Percentiles rank a stretch among this genome's conserved stretches.
Evolutionary conservation across 768 basidiomycete genomes (phyloP).

Genomic region (Boletus rubropictus): DNA sequence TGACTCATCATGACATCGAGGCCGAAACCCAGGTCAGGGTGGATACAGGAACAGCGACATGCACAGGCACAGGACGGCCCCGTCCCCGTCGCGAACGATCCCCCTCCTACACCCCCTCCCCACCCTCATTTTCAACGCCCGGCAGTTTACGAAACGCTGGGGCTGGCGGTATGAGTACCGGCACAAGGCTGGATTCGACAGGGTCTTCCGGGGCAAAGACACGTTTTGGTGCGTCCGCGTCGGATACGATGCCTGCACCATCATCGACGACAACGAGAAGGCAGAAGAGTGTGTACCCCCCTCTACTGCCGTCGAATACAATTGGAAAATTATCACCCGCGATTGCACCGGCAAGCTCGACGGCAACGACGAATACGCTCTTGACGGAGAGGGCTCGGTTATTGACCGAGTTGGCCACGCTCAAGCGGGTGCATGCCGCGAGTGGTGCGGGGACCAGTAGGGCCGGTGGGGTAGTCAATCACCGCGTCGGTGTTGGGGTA

Average conservation of each 20-base stretch:
- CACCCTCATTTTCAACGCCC: not conserved
- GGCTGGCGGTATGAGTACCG: not conserved
- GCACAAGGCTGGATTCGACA: not conserved
- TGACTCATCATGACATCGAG: not conserved
- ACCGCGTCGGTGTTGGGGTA: slow-evolving; percentile 11
- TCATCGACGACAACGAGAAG: not conserved
- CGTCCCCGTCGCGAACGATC: slow-evolving; percentile 1
- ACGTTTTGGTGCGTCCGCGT: not conserved
- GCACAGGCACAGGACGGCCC: not conserved
- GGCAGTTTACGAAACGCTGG: too few relatives aligned
- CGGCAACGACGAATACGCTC: slow-evolving; percentile 43
- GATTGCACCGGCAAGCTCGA: slow-evolving; percentile 22
- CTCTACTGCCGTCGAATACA: not conserved
- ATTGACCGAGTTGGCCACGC: slow-evolving; percentile 47
- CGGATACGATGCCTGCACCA: not conserved
- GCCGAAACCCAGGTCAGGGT: not conserved
- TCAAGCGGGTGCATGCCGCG: slow-evolving; percentile 28
- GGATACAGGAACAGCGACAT: not conserved
- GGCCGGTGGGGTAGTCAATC: not conserved
- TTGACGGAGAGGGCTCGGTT: slow-evolving; percentile 54
- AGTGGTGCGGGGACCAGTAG: slow-evolving; percentile 2
- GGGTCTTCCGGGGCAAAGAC: not conserved
- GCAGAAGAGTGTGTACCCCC: not conserved
- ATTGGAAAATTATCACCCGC: not conserved
- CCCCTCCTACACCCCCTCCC: slow-evolving; percentile 13